A percentile compares a stretch with the other conserved stretches of the same genome.
Conservation (phyloP, 2,329 filamentous ascomycete genomes). For the Cladosporium sp. region DNA sequence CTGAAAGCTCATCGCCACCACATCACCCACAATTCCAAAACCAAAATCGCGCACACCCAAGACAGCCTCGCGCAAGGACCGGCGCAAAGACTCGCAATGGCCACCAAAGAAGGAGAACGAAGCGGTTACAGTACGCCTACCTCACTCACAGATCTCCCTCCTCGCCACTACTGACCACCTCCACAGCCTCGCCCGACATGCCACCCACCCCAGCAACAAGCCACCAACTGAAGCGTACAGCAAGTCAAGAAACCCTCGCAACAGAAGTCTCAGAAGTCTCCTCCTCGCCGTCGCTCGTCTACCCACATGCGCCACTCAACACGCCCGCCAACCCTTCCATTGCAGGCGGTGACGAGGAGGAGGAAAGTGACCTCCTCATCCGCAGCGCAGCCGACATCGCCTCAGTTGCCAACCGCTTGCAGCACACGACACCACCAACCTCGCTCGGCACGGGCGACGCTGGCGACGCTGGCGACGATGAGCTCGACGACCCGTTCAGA, state of each 20-base stretch:
- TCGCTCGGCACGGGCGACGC: neutral
- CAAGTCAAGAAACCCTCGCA: conserved; percentile 12
- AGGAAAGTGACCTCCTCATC: neutral
- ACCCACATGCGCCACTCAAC: conserved; percentile 17
- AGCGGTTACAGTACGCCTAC: conserved; percentile 9
- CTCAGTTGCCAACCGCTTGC: conserved; percentile 6
- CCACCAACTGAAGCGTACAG: neutral
- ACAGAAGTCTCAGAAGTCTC: conserved; percentile 12
- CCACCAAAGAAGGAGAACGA: neutral
- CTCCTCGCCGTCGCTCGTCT: conserved; percentile 6
- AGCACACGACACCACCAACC: neutral
- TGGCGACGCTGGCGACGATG: neutral
- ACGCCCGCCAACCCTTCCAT: conserved; percentile 16
- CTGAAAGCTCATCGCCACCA: conserved; percentile 4
- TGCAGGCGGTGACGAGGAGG: neutral
- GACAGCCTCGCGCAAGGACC: no score
- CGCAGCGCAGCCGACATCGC: conserved; percentile 4
- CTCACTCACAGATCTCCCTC: neutral
- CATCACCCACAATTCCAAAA: conserved; percentile 3
- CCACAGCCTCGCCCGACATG: conserved; percentile 3
- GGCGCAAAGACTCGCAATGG: neutral
- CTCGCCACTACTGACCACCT: neutral
- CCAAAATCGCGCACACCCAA: neutral
- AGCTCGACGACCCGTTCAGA: neutral
- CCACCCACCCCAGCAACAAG: conserved; percentile 4